These are phyloP conservation scores for Dictyophora rubrovolvata DNA, from an alignment of 768 basidiomycete genomes.

Conservation along the genomic window DNA sequence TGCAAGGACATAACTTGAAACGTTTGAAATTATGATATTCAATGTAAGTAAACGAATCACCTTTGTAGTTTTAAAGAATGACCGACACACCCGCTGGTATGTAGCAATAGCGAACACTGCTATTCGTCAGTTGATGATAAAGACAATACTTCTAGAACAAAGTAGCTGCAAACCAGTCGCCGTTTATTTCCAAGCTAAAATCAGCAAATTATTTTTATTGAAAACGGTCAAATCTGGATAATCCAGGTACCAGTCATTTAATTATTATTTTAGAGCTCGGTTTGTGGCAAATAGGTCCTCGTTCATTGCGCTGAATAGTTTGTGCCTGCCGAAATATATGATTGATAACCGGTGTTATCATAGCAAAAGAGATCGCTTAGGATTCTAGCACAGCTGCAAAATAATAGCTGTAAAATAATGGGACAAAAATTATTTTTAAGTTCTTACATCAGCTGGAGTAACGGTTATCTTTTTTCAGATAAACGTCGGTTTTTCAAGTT, in stretches of 20 bases:
- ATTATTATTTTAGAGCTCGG: not conserved
- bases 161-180: not conserved
- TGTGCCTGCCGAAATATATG: not conserved
- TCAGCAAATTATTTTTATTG: not conserved
- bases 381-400: not conserved
- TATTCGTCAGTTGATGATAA: not conserved
- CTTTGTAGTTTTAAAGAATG: not conserved
- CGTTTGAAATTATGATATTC: not conserved
- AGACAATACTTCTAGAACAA: not conserved
- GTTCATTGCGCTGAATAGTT: not conserved
- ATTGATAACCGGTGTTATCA: not conserved
- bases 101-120: not conserved
- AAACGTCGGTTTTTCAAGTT: not conserved
- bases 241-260: not conserved
- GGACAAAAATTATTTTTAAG: not conserved
- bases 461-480: not conserved
- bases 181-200: not conserved
- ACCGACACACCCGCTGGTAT: not conserved
- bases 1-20: not conserved
- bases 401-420: not conserved
- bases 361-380: not conserved
- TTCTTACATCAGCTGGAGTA: not conserved
- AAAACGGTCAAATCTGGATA: not conserved
- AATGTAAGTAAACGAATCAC: not conserved
- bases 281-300: not conserved